Conservation (phyloP, 768 basidiomycete species). For the Pholiota molesta region DNA sequence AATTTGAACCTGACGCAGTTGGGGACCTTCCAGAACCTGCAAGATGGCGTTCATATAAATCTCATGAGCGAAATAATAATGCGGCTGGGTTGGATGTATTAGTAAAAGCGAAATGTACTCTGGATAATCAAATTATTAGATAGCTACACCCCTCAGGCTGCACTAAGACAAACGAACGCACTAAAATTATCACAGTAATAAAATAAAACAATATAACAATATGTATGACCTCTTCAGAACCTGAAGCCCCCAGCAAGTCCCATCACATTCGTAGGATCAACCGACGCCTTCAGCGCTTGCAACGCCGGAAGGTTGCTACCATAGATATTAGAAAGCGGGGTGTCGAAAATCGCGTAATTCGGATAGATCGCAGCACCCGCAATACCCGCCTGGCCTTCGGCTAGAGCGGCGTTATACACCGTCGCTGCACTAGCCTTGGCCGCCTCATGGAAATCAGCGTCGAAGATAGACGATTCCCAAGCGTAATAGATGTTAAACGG, state of each 20-base stretch:
- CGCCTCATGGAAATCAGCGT: slow-evolving; percentile 37
- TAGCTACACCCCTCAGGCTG: too few species aligned
- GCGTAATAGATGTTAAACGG: slow-evolving; percentile 33
- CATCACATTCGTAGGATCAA: slow-evolving; percentile 68
- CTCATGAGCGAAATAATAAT: background rate
- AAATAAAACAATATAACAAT: too few species aligned
- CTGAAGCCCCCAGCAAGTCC: slow-evolving; percentile 69
- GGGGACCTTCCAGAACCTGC: background rate
- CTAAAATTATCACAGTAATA: background rate
- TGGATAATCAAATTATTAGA: too few species aligned
- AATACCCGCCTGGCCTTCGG: slow-evolving; percentile 41
- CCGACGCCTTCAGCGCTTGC: slow-evolving; percentile 39
- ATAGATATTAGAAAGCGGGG: slow-evolving; percentile 54
- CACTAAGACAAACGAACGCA: background rate
- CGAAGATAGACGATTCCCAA: slow-evolving; percentile 23
- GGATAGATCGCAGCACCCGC: slow-evolving; percentile 26
- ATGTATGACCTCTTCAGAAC: slow-evolving; percentile 27
- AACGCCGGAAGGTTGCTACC: slow-evolving; percentile 49
- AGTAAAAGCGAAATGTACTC: too few species aligned
- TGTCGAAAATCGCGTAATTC: slow-evolving; percentile 62
- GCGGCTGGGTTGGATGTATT: too few species aligned
- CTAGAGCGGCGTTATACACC: slow-evolving; percentile 36
- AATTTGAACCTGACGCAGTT: slow-evolving; percentile 4
- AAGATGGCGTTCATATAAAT: too few species aligned
- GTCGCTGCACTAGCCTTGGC: slow-evolving; percentile 37